Percentiles rank a stretch among this genome's conserved stretches.
These are phyloP conservation scores for Kluyveromyces sp. DNA, from an alignment of 1,139 yeast genomes.

Conservation along the genomic window DNA sequence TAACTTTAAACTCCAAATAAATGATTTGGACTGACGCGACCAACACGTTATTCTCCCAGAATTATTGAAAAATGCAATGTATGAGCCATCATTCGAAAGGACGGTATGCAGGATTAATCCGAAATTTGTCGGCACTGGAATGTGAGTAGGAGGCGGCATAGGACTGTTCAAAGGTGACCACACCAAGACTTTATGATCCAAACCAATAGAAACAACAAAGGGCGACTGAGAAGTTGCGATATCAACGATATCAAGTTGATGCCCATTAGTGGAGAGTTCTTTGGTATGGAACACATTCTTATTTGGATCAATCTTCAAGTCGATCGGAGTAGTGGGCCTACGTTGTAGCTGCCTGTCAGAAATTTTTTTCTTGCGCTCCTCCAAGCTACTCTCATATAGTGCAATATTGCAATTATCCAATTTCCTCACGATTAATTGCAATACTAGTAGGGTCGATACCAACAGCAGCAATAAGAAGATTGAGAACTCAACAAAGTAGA, in stretches of 20 bases:
- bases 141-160: constrained; percentile 39
- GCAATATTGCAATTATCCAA: constrained; percentile 8
- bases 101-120: constrained; percentile 66
- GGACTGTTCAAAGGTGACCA: constrained; percentile 64
- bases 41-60: constrained; percentile 50
- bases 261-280: constrained; percentile 48
- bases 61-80: constrained; percentile 51
- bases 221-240: constrained; percentile 51
- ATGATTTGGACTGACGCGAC: constrained; percentile 46
- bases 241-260: constrained; percentile 55
- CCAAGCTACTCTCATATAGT: not conserved
- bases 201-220: constrained; percentile 59
- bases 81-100: constrained; percentile 55
- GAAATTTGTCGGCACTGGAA: constrained; percentile 40
- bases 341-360: constrained; percentile 2
- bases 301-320: constrained; percentile 14
- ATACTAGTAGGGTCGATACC: constrained; percentile 34
- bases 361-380: constrained; percentile 10
- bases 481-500: constrained; percentile 39
- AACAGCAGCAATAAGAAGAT: constrained; percentile 38
- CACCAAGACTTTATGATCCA: constrained; percentile 62
- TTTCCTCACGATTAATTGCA: constrained; percentile 25
- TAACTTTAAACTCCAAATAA: constrained; percentile 44
- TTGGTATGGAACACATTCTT: constrained; percentile 37
- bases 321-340: constrained; percentile 4